phyloP scores from a whole-genome alignment of 345 rosid species.

The Salix dunnii region DNA sequence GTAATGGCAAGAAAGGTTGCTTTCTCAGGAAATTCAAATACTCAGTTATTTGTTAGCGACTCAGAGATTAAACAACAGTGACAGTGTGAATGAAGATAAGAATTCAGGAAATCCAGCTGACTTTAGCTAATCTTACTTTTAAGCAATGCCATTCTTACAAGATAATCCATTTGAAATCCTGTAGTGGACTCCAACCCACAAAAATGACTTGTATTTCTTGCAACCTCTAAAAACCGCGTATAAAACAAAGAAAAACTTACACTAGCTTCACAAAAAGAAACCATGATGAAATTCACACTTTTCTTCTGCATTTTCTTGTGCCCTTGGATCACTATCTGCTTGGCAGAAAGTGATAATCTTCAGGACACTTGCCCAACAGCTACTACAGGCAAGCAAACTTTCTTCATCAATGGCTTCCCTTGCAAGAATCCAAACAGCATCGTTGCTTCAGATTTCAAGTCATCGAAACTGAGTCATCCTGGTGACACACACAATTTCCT shows the following conservation, averaged over 20 bases:
- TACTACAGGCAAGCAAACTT: conserved; percentile 16
- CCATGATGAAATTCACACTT: conserved; percentile 34
- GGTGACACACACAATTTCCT: conserved; percentile 62
- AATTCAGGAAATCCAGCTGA: neutral
- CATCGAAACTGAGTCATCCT: conserved; percentile 32
- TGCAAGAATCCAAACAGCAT: conserved; percentile 57
- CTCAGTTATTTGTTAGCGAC: neutral
- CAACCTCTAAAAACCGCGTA: conserved; percentile 16
- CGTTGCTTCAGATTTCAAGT: conserved; percentile 66
- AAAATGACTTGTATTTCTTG: conserved; percentile 19
- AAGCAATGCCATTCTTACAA: conserved; percentile 44
- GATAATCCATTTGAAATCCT: conserved; percentile 34
- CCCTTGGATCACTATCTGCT: conserved; percentile 25
- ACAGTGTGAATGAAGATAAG: conserved; percentile 3
- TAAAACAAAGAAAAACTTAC: conserved; percentile 12
- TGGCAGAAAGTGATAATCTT: conserved; percentile 47
- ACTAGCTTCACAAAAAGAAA: neutral
- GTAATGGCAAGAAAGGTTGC: conserved; percentile 28
- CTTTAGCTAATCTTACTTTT: conserved; percentile 26
- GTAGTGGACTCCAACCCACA: conserved; percentile 50
- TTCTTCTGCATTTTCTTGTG: conserved; percentile 21
- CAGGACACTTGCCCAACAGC: conserved; percentile 69
- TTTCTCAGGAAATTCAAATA: conserved; percentile 9
- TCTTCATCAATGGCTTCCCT: conserved; percentile 72
- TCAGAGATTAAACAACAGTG: conserved; percentile 4